These are phyloP conservation scores for Tylopilus sp. DNA, from an alignment of 768 basidiomycete genomes.

Conservation along the genomic window DNA sequence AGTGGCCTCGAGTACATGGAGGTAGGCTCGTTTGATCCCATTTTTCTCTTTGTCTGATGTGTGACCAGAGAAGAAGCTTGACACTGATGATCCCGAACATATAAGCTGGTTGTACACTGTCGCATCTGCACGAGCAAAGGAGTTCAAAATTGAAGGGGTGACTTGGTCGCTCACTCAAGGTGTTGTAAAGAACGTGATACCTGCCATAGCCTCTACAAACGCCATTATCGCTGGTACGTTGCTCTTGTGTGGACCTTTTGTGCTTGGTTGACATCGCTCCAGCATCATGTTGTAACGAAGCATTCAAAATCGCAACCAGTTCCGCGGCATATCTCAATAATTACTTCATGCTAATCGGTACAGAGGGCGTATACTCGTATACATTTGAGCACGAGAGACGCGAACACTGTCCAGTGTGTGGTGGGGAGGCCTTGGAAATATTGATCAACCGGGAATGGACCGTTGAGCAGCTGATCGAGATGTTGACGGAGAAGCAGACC, in stretches of 20 bases:
- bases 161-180: slow-evolving; percentile 98
- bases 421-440: slow-evolving; percentile 81
- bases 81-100: slow-evolving; percentile 96
- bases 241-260: background rate
- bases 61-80: slow-evolving; percentile 78
- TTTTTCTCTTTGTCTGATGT: slow-evolving; percentile 1
- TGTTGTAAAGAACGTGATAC: slow-evolving; percentile 99
- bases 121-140: slow-evolving; percentile 79
- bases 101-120: slow-evolving; percentile 88
- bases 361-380: slow-evolving; percentile 93
- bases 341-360: slow-evolving; percentile 98
- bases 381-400: slow-evolving; percentile 95
- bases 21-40: slow-evolving; percentile 42
- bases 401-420: slow-evolving; percentile 94
- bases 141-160: slow-evolving; percentile 97
- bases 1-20: slow-evolving; percentile 94
- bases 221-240: slow-evolving; percentile 89
- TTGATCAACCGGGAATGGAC: slow-evolving; percentile 68
- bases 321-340: slow-evolving; percentile 94
- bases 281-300: slow-evolving; percentile 98
- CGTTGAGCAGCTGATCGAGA: slow-evolving; percentile 85
- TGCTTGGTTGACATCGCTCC: slow-evolving; percentile 5
- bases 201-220: slow-evolving; percentile 97
- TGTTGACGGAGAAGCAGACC: slow-evolving; percentile 82
- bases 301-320: slow-evolving; percentile 96